A percentile compares a stretch with the other conserved stretches of the same genome.
Evolutionary conservation across 2,329 filamentous ascomycete genomes (phyloP).

Genomic region (Cercospora canescens): DNA sequence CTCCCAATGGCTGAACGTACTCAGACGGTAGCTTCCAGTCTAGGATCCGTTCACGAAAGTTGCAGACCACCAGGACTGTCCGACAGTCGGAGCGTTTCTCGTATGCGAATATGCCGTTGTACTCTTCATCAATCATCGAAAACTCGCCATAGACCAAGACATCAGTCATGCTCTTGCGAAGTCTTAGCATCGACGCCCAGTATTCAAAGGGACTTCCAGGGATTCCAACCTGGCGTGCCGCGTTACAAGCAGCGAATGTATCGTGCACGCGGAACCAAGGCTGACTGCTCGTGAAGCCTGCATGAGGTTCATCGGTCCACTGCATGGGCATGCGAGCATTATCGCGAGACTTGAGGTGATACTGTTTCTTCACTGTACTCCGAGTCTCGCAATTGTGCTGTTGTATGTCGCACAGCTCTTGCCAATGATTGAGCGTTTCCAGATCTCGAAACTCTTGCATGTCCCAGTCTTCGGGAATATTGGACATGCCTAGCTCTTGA

Average conservation of each 20-base stretch:
- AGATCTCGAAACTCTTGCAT: conserved; percentile 52
- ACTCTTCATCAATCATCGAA: too few species aligned
- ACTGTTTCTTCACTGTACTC: conserved; percentile 7
- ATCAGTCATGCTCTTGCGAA: conserved; percentile 25
- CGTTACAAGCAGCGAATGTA: conserved; percentile 9
- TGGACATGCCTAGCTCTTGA: conserved; percentile 63
- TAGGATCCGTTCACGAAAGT: too few species aligned
- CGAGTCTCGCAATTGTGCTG: too few species aligned
- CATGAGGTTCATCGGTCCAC: conserved; percentile 57
- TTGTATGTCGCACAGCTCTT: conserved; percentile 15
- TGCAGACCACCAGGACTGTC: too few species aligned
- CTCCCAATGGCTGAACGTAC: too few species aligned
- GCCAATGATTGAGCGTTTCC: conserved; percentile 58
- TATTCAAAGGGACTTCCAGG: conserved; percentile 56
- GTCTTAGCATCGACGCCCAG: conserved; percentile 49
- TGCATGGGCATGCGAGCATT: conserved; percentile 66
- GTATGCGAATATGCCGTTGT: too few species aligned
- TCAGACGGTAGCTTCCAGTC: too few species aligned
- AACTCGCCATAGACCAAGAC: conserved; percentile 28
- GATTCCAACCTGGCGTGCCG: conserved; percentile 46
- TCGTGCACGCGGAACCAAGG: conserved; percentile 22
- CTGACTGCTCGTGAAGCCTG: conserved; percentile 57
- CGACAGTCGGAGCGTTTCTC: too few species aligned
- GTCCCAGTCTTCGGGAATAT: conserved; percentile 44
- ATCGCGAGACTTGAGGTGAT: conserved; percentile 18